These are phyloP conservation scores for Mycena alexandri DNA, from an alignment of 768 basidiomycete genomes.

Conservation along the genomic window DNA sequence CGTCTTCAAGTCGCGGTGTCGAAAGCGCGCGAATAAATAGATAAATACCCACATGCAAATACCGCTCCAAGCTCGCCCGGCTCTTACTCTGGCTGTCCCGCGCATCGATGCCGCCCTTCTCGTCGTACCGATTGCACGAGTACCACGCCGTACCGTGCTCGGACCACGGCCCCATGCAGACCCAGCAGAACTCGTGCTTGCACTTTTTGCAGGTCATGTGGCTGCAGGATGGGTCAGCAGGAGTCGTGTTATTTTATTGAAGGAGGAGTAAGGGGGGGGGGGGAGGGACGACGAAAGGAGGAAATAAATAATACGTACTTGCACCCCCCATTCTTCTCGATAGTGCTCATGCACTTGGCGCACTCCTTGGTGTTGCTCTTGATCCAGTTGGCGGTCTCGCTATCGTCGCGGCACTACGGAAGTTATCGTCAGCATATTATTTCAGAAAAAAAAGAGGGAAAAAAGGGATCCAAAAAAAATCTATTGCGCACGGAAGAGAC, in stretches of 20 bases:
- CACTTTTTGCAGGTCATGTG: slow-evolving; percentile 99
- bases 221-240: slow-evolving; percentile 56
- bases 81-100: slow-evolving; percentile 93
- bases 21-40: too few relatives aligned
- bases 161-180: slow-evolving; percentile 99
- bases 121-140: slow-evolving; percentile 97
- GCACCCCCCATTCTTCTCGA: slow-evolving; percentile 99
- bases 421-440: too few relatives aligned
- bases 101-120: slow-evolving; percentile 88
- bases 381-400: slow-evolving; percentile 99
- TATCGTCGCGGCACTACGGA: slow-evolving; percentile 85
- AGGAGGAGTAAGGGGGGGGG: slow-evolving; percentile 15
- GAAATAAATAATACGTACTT: slow-evolving; percentile 73
- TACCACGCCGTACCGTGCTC: slow-evolving; percentile 99
- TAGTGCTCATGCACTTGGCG: slow-evolving; percentile 94
- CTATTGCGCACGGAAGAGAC: too few relatives aligned
- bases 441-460: too few relatives aligned
- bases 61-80: slow-evolving; percentile 92
- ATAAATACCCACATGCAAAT: slow-evolving; percentile 83
- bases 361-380: slow-evolving; percentile 99
- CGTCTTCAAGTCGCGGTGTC: too few relatives aligned
- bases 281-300: too few relatives aligned
- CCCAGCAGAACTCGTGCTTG: slow-evolving; percentile 99
- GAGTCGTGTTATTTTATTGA: background rate
- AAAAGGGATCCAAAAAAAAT: too few relatives aligned